These are phyloP conservation scores for Hyaloscypha variabilis DNA, from an alignment of 495 filamentous ascomycete genomes.

Conservation along the genomic window DNA sequence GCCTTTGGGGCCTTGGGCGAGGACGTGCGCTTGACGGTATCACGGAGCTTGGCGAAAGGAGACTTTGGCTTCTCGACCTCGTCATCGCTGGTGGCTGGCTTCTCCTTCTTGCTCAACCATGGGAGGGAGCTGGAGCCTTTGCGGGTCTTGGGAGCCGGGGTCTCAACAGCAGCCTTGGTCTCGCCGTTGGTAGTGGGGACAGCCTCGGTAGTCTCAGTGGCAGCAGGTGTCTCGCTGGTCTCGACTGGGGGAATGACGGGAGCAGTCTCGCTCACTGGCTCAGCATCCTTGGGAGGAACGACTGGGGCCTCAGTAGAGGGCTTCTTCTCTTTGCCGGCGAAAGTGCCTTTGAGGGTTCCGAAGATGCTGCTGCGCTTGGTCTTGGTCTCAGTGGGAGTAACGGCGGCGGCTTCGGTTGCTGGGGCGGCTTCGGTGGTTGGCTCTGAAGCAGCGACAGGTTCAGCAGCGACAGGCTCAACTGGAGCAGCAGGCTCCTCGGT, in stretches of 20 bases:
- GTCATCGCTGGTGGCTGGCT: constrained; percentile 41
- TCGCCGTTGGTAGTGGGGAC: constrained; percentile 38
- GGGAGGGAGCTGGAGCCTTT: constrained; percentile 61
- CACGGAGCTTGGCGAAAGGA: constrained; percentile 60
- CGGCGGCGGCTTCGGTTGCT: constrained; percentile 35
- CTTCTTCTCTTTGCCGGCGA: constrained; percentile 54
- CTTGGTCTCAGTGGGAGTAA: constrained; percentile 23
- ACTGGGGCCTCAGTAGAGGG: constrained; percentile 46
- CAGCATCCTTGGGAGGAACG: constrained; percentile 37
- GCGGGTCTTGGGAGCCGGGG: constrained; percentile 44
- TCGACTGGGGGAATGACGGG: constrained; percentile 62
- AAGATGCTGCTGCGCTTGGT: constrained; percentile 52
- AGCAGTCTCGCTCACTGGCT: constrained; percentile 52
- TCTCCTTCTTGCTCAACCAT: constrained; percentile 58
- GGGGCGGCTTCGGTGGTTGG: constrained; percentile 28
- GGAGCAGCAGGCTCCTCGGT: constrained; percentile 42
- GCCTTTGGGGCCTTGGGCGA: constrained; percentile 41
- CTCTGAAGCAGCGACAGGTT: constrained; percentile 28
- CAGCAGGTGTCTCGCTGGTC: constrained; percentile 54
- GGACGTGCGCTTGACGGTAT: constrained; percentile 54
- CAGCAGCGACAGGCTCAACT: constrained; percentile 33
- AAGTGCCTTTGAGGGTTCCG: constrained; percentile 33
- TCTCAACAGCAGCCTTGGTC: constrained; percentile 47
- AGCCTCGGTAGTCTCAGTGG: constrained; percentile 37
- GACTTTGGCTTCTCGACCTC: constrained; percentile 55